Conservation (phyloP, 352 stramenopile species). For the Blastocystis sp. region DNA sequence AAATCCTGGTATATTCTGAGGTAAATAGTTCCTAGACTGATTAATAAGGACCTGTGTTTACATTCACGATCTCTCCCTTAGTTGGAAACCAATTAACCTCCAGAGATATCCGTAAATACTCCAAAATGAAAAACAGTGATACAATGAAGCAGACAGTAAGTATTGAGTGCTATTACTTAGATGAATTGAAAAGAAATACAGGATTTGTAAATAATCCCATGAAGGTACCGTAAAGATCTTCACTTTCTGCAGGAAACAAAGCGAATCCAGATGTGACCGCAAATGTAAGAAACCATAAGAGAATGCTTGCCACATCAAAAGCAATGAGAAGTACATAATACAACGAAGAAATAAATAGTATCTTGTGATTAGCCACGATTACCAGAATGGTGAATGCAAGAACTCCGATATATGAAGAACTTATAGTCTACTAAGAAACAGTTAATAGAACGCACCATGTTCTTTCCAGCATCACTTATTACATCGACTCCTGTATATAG, state of each 20-base stretch:
- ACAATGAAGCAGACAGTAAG: conserved; percentile 30
- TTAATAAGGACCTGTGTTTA: not conserved
- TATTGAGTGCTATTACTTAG: not conserved
- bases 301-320: not conserved
- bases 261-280: not conserved
- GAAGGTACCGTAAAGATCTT: conserved; percentile 44
- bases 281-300: conserved; percentile 13
- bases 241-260: conserved; percentile 22
- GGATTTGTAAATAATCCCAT: not conserved
- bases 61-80: not conserved
- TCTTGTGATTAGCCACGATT: not conserved
- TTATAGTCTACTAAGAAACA: not conserved
- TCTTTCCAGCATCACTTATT: not conserved
- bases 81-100: not conserved
- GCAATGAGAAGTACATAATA: not conserved
- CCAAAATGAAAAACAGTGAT: not conserved
- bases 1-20: not conserved
- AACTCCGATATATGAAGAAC: conserved; percentile 11
- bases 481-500: not conserved
- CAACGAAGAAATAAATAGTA: conserved; percentile 26
- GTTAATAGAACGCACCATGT: not conserved
- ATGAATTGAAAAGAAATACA: not conserved
- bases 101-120: not conserved
- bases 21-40: not conserved
- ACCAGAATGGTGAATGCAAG: conserved; percentile 25